Percentiles rank a stretch among this genome's conserved stretches.
phyloP scores from a whole-genome alignment of 2,329 filamentous ascomycete species.

The Xylariaceae sp. region DNA sequence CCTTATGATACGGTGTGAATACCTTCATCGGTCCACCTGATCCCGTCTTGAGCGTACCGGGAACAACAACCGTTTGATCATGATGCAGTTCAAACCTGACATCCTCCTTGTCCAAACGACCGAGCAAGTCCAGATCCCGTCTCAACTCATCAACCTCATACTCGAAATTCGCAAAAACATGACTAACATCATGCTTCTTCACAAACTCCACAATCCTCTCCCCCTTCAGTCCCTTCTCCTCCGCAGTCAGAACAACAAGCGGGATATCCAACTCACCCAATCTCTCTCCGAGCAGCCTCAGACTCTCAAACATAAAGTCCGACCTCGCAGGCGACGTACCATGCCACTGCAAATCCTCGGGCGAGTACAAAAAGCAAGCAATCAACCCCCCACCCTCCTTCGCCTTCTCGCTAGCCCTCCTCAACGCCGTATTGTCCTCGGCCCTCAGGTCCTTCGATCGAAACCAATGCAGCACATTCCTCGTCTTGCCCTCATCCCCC shows the following conservation, averaged over 20 bases:
- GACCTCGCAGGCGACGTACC: constrained; percentile 21
- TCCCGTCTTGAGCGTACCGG: constrained; percentile 15
- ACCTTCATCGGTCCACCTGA: constrained; percentile 16
- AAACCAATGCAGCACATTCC: constrained; percentile 24
- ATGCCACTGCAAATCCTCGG: constrained; percentile 24
- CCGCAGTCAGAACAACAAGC: constrained; percentile 18
- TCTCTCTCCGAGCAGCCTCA: constrained; percentile 18
- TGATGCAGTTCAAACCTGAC: constrained; percentile 16
- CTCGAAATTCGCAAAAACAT: constrained; percentile 24
- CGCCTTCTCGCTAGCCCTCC: constrained; percentile 19
- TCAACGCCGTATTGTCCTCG: constrained; percentile 23
- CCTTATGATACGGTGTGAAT: constrained; percentile 26
- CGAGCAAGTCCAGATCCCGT: constrained; percentile 21
- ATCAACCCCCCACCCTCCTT: constrained; percentile 15
- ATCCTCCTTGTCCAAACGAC: constrained; percentile 8
- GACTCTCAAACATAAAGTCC: constrained; percentile 22
- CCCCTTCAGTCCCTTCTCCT: constrained; percentile 14
- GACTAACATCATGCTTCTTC: constrained; percentile 16
- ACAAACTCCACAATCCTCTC: constrained; percentile 14
- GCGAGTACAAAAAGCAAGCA: constrained; percentile 22
- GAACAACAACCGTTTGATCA: constrained; percentile 22
- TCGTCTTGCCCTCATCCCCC: not conserved
- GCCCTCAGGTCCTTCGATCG: constrained; percentile 23
- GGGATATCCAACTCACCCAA: constrained; percentile 19
- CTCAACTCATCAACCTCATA: constrained; percentile 26